These are phyloP conservation scores for Debaryomyces tyrocola DNA, from an alignment of 805 yeast species.

Conservation along the genomic window DNA sequence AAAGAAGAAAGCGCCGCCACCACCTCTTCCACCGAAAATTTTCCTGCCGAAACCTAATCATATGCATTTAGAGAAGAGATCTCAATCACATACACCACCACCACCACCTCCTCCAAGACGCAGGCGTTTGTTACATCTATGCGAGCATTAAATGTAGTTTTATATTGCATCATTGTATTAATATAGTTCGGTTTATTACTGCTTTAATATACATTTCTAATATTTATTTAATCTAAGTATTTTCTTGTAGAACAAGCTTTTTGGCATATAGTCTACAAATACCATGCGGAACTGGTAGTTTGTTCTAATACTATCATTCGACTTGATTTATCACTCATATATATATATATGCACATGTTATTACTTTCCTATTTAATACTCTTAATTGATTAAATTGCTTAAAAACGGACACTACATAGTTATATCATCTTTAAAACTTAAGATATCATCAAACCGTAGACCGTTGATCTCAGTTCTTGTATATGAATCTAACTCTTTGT, in stretches of 20 bases:
- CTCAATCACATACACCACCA: constrained; percentile 16
- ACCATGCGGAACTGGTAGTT: too few species aligned
- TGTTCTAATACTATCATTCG: too few species aligned
- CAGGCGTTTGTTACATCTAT: constrained; percentile 12
- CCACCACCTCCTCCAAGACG: constrained; percentile 40
- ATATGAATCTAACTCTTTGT: constrained; percentile 34
- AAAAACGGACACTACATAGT: constrained; percentile 18
- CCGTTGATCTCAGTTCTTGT: constrained; percentile 62
- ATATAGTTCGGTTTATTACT: too few species aligned
- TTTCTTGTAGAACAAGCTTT: too few species aligned
- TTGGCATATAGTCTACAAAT: too few species aligned
- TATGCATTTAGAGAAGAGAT: background rate
- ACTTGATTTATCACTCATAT: too few species aligned
- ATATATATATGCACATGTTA: background rate
- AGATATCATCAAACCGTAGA: constrained; percentile 57
- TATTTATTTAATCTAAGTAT: too few species aligned
- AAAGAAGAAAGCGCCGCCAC: constrained; percentile 40
- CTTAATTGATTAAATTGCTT: background rate
- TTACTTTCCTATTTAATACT: background rate
- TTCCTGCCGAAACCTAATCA: constrained; percentile 2
- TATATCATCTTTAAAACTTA: constrained; percentile 63
- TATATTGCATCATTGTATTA: background rate
- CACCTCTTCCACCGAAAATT: constrained; percentile 27
- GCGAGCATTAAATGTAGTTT: background rate
- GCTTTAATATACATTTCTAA: too few species aligned